A percentile compares a stretch with the other conserved stretches of the same genome.
Conservation (phyloP, 805 yeast genomes). For the Maudiozyma saulgeensis region DNA sequence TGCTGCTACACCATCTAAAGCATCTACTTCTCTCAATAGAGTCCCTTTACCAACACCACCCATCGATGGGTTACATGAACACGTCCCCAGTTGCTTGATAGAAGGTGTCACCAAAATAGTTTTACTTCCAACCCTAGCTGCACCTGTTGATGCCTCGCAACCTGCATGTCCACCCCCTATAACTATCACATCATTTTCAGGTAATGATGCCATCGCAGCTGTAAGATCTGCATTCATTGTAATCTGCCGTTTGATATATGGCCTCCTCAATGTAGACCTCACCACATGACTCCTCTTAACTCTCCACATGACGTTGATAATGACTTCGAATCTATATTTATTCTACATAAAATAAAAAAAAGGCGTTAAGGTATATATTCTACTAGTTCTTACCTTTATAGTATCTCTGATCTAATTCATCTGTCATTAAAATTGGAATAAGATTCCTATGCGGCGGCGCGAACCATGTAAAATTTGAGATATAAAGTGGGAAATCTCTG, state of each 20-base stretch:
- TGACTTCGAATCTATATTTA: no score
- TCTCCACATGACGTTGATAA: neutral
- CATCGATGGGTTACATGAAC: conserved; percentile 95
- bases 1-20: conserved; percentile 86
- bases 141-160: conserved; percentile 90
- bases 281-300: neutral
- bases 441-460: no score
- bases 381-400: no score
- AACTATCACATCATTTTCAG: conserved; percentile 49
- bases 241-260: neutral
- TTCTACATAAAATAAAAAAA: no score
- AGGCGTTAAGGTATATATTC: no score
- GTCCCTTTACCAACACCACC: conserved; percentile 99
- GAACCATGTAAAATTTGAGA: no score
- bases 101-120: conserved; percentile 62
- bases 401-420: no score
- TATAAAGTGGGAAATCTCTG: no score
- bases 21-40: conserved; percentile 84
- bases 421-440: no score
- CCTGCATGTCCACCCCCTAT: conserved; percentile 99
- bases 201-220: conserved; percentile 4
- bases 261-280: neutral
- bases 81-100: conserved; percentile 71
- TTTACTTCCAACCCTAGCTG: conserved; percentile 71
- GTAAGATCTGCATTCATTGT: conserved; percentile 9